Evolutionary conservation across 768 basidiomycete genomes (phyloP).

Genomic region (Coprinopsis marcescibilis): DNA sequence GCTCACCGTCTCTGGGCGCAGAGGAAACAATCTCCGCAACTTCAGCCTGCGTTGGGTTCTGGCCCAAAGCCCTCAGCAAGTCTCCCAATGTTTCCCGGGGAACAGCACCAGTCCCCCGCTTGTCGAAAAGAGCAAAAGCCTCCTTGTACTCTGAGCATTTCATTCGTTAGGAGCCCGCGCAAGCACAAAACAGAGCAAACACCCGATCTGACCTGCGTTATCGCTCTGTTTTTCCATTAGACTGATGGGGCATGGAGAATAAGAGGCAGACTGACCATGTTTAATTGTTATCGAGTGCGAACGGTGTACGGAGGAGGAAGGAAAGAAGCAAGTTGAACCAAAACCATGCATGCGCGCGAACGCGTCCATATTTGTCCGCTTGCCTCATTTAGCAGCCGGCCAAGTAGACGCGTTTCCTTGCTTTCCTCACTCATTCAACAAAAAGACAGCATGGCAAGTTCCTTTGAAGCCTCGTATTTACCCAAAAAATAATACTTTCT

Average conservation of each 20-base stretch:
- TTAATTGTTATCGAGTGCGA: slow-evolving; percentile 12
- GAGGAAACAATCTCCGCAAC: slow-evolving; percentile 72
- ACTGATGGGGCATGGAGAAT: not conserved
- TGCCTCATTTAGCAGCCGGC: not conserved
- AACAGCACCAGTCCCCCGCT: slow-evolving; percentile 88
- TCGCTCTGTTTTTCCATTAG: slow-evolving; percentile 13
- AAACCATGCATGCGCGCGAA: not conserved
- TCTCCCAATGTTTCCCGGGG: slow-evolving; percentile 88
- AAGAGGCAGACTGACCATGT: slow-evolving; percentile 23
- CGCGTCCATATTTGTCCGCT: not conserved
- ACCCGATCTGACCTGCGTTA: slow-evolving; percentile 18
- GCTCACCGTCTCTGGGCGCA: slow-evolving; percentile 71
- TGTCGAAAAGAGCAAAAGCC: slow-evolving; percentile 97
- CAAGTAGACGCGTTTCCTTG: not conserved
- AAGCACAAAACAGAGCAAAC: too few relatives aligned
- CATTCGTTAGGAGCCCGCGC: slow-evolving; percentile 12
- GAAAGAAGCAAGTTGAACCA: not conserved
- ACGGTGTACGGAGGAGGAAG: not conserved
- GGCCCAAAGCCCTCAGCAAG: slow-evolving; percentile 87
- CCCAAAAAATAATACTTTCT: too few relatives aligned
- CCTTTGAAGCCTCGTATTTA: too few relatives aligned
- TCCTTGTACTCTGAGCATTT: slow-evolving; percentile 82
- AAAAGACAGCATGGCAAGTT: not conserved
- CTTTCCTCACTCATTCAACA: not conserved
- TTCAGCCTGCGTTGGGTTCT: slow-evolving; percentile 99